These are phyloP conservation scores for Alisma plantagoaquatica DNA, from an alignment of 106 monocot genomes.

Conservation along the genomic window DNA sequence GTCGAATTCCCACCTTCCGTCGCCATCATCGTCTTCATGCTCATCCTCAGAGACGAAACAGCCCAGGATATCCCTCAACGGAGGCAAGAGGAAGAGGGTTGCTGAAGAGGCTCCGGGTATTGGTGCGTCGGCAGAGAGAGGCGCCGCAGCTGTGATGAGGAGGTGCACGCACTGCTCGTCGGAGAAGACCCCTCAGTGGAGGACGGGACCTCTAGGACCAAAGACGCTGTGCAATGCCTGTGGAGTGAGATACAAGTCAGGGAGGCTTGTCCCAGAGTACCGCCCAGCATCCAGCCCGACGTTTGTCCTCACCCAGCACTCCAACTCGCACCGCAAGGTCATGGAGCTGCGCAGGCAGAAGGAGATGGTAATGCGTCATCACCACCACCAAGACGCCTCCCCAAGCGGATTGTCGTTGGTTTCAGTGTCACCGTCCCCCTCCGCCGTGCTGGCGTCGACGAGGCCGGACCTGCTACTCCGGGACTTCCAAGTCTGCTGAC, in stretches of 20 bases:
- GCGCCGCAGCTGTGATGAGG: too few relatives aligned
- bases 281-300: constrained; percentile 82
- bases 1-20: constrained; percentile 21
- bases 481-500: constrained; percentile 39
- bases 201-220: constrained; percentile 84
- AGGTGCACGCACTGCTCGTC: constrained; percentile 88
- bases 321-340: constrained; percentile 93
- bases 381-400: constrained; percentile 20
- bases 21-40: constrained; percentile 43
- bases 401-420: too few relatives aligned
- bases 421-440: too few relatives aligned
- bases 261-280: constrained; percentile 82
- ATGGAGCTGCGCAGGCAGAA: constrained; percentile 87
- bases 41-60: constrained; percentile 42
- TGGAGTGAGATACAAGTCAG: constrained; percentile 75
- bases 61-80: too few relatives aligned
- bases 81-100: constrained; percentile 13
- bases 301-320: constrained; percentile 84
- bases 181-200: constrained; percentile 94
- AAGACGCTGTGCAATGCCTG: constrained; percentile 97
- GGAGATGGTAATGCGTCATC: constrained; percentile 37
- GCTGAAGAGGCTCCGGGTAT: constrained; percentile 4
- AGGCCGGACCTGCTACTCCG: constrained; percentile 37
- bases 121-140: too few relatives aligned
- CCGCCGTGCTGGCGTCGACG: too few relatives aligned